These are phyloP conservation scores for Alternaria hordeiaustralica DNA, from an alignment of 2,329 filamentous ascomycete genomes.

Conservation along the genomic window DNA sequence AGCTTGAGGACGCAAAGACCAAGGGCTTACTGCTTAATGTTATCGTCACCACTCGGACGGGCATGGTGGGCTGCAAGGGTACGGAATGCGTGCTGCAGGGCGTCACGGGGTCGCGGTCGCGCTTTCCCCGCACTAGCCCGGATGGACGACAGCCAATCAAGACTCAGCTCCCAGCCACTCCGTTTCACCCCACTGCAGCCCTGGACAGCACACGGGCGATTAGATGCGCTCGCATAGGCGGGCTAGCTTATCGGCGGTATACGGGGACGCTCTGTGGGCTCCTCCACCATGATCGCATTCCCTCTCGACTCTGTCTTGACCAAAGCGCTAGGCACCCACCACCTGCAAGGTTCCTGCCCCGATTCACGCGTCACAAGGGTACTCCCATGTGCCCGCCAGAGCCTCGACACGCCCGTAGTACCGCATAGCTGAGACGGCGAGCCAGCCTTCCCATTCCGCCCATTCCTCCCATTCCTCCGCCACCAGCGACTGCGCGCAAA, in stretches of 20 bases:
- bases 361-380: slow-evolving; percentile 43
- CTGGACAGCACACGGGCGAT: slow-evolving; percentile 33
- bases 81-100: slow-evolving; percentile 14
- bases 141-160: slow-evolving; percentile 30
- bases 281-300: slow-evolving; percentile 15
- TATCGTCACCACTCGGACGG: slow-evolving; percentile 1
- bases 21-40: neutral
- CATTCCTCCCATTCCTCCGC: slow-evolving; percentile 12
- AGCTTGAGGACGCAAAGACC: neutral
- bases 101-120: slow-evolving; percentile 2
- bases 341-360: slow-evolving; percentile 19
- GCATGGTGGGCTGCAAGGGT: neutral
- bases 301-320: neutral
- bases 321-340: slow-evolving; percentile 34
- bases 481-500: slow-evolving; percentile 14
- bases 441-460: slow-evolving; percentile 26
- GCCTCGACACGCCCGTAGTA: slow-evolving; percentile 31
- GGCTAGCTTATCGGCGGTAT: slow-evolving; percentile 21
- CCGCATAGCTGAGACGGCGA: slow-evolving; percentile 22
- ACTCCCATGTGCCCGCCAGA: slow-evolving; percentile 39
- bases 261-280: slow-evolving; percentile 1
- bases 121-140: slow-evolving; percentile 23
- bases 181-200: slow-evolving; percentile 39
- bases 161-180: slow-evolving; percentile 33
- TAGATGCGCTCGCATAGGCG: slow-evolving; percentile 10